Base-by-base conservation (phyloP, 75 land plant genomes). In the Selaginella tamariscina region DNA sequence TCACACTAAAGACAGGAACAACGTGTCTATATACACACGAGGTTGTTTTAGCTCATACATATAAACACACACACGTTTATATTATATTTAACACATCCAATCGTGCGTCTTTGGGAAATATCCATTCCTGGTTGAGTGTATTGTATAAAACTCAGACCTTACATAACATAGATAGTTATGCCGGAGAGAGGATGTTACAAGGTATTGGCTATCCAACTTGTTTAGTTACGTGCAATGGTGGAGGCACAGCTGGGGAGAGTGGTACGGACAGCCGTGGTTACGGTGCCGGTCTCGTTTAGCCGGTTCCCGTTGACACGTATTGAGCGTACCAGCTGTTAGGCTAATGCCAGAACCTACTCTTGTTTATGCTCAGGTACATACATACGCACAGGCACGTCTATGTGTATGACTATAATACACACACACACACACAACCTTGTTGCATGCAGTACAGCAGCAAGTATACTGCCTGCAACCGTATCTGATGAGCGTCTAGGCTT, bases 361-460 rank as follows among this genome's bases (percentile, higher is more conserved):
- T 0, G 85, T 83, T 0, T 82, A 82, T 0, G 71, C 84, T 32
- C 65, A 84, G 8, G 82, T 84, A 71, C n/a, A n/a, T n/a, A n/a
- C n/a, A n/a, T n/a, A n/a, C n/a, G n/a, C n/a, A n/a, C n/a, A n/a
- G n/a, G n/a, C n/a, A n/a, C n/a, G n/a, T n/a, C n/a, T n/a, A n/a
- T n/a, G n/a, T n/a, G n/a, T n/a, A n/a, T n/a, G n/a, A n/a, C n/a
- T n/a, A n/a, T n/a, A n/a, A n/a, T n/a, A n/a, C n/a, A n/a, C n/a
- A n/a, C n/a, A n/a, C n/a, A n/a, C n/a, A n/a, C n/a, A n/a, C n/a
- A n/a, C n/a, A n/a, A n/a, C n/a, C n/a, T n/a, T n/a, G n/a, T n/a
- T n/a, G n/a, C n/a, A n/a, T n/a, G n/a, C n/a, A n/a, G 88, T 87
- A 9, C 91, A 87, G 71, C 85, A 85, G 80, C 91, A 87, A 44